These are phyloP conservation scores for Mrakiaceae sp. DNA, from an alignment of 1,284 basidiomycete species.

Conservation along the genomic window DNA sequence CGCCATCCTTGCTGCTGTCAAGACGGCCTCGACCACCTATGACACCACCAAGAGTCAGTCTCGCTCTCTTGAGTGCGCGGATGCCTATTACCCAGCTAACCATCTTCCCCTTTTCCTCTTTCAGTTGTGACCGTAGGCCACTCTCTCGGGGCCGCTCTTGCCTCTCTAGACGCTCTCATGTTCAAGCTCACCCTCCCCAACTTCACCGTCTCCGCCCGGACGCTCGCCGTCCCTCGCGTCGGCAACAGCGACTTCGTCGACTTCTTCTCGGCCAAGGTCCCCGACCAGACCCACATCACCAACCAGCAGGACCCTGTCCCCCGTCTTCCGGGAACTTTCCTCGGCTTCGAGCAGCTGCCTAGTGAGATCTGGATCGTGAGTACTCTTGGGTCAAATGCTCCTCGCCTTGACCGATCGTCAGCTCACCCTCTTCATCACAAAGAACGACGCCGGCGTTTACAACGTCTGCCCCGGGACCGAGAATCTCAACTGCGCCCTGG, in stretches of 20 bases:
- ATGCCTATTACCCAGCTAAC: not conserved
- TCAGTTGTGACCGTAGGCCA: slow-evolving; percentile 4
- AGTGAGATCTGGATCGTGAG: slow-evolving; percentile 2
- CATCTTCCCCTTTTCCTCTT: not conserved
- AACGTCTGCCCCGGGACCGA: too few relatives aligned
- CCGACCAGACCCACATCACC: slow-evolving; percentile 1
- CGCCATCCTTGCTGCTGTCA: not conserved
- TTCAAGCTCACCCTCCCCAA: not conserved
- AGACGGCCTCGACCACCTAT: not conserved
- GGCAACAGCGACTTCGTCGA: not conserved
- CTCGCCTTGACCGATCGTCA: too few relatives aligned
- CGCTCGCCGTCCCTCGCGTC: not conserved
- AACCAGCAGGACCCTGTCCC: slow-evolving; percentile 3
- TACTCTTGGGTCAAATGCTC: not conserved
- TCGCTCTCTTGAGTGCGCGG: not conserved
- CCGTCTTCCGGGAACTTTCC: not conserved
- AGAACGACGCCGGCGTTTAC: too few relatives aligned
- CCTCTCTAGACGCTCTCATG: slow-evolving; percentile 3
- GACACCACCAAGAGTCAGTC: not conserved
- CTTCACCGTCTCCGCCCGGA: not conserved
- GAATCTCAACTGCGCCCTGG: too few relatives aligned
- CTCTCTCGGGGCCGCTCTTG: slow-evolving; percentile 7
- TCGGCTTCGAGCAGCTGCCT: not conserved
- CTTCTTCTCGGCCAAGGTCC: not conserved
- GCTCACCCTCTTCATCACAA: too few relatives aligned